Base-by-base conservation (phyloP, 1,139 yeast genomes). In the Hansenula anomala region DNA sequence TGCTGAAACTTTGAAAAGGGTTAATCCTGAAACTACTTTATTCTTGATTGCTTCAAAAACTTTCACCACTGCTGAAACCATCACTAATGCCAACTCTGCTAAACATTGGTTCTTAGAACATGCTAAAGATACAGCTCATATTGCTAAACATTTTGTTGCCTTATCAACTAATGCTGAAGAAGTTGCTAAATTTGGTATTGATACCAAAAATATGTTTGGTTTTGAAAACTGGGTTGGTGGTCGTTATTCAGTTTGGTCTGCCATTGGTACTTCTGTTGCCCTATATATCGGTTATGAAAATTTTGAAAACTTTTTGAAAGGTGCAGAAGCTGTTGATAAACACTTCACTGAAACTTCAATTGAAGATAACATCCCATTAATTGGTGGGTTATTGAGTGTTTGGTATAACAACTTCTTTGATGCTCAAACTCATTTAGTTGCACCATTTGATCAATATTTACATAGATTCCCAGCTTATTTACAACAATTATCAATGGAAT, bases 181-280 rank as follows among this genome's bases (percentile, higher is more conserved):
- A 67, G 98, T 92, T 47, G 74, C 81, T 56, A 85, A 87, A 69
- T 92, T 92, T 59, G 98, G 98, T 59, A 92, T 92, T 54, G 97
- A 92, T 72, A 80, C 96, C 63, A 84, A 81, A 66, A 92, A 92
- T 75, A 92, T 92, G 98, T 92, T 92, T 69, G 97, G 95, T 45
- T 92, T 92, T 60, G 97, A 89, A 67, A 83, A 73, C 71, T 92
- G 98, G 98, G 98, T 92, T 48, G 98, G 98, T 60, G 98, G 98
- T 60, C 84, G 98, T 69, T 92, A 92, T 80, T 90, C 97, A 20
- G 98, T 92, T 44, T 92, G 98, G 98, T 87, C 96, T 33, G 94
- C 98, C 51, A 92, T 92, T 66, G 98, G 98, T 47, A 79, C 92
- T 56, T 87, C 97, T 27, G 92, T 92, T 48, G 95, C 96, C 56